These are phyloP conservation scores for Penicillium cosmopolitanum DNA, from an alignment of 495 filamentous ascomycete species.

Conservation along the genomic window DNA sequence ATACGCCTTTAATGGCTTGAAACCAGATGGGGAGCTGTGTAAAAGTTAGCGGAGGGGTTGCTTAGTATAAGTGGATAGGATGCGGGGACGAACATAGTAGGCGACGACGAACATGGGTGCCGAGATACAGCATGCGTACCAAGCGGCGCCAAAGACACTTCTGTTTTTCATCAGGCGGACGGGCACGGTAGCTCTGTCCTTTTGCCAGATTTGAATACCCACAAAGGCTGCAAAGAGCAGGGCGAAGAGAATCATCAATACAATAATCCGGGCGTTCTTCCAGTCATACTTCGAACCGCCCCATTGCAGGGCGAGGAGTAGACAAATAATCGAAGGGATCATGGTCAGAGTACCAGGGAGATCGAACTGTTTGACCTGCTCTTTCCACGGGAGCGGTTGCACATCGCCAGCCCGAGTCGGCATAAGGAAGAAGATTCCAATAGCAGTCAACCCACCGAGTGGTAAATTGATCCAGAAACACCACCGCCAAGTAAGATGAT, in stretches of 20 bases:
- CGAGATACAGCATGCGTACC: conserved; percentile 52
- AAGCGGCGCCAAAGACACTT: conserved; percentile 50
- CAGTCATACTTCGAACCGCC: conserved; percentile 41
- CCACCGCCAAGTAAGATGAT: conserved; percentile 72
- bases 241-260: conserved; percentile 34
- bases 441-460: conserved; percentile 58
- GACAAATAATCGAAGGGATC: conserved; percentile 36
- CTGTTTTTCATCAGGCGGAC: conserved; percentile 55
- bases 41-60: neutral
- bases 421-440: conserved; percentile 52
- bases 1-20: conserved; percentile 37
- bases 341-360: conserved; percentile 31
- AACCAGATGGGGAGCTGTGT: conserved; percentile 42
- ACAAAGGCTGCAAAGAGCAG: conserved; percentile 23
- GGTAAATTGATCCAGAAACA: conserved; percentile 81
- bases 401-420: conserved; percentile 6
- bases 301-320: conserved; percentile 47
- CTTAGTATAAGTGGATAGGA: neutral
- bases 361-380: conserved; percentile 35
- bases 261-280: conserved; percentile 33
- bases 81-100: conserved; percentile 25
- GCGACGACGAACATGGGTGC: conserved; percentile 44
- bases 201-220: conserved; percentile 20
- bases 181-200: conserved; percentile 33
- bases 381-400: conserved; percentile 17